Evolutionary conservation across 2,329 filamentous ascomycete genomes (phyloP), one percentile per base, ranked within the genome.

Genomic region (Fulvia fulva): DNA sequence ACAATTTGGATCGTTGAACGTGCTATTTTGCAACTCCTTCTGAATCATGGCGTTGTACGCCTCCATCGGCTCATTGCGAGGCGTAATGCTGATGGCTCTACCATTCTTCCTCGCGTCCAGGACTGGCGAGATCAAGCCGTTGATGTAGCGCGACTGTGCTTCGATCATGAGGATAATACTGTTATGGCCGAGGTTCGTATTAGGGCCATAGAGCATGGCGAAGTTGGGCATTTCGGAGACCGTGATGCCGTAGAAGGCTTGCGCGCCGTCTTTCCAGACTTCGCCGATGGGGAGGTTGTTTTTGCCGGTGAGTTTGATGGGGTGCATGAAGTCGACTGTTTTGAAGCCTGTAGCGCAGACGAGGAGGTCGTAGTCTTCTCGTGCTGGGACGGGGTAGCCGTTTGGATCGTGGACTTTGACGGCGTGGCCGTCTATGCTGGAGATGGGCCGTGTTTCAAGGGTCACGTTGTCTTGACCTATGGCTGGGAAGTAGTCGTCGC

Each of bases 91-190:
- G 2, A 85, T 68, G 0, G 69, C 68, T n/a, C 71, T 59, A 8
- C 78, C 76, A 1, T 70, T 59, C 16, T 67, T 62, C 12, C 76
- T 71, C 0, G 81, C 80, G 7, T 73, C 69, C 1, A 83, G 73
- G 1, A 86, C 76, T 6, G 78, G 74, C 0, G 67, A 65, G 49
- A 85, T 77, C 34, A 85, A 63, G 0, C 73, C 73, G 58, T 78
- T 81, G 57, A 85, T 76, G 65, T 84, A 85, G 2, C 78, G 75
- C 2, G 74, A 76, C 63, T 85, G 82, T 1, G 81, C 77, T 65
- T 85, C 83, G 60, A 85, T 83, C 82, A 84, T 85, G n/a, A 84
- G 73, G 62, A 85, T 81, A 63, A 85, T 84, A 55, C 75, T 78
- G 60, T 82, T 83, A 52, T 71, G 68, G 11, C 69, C 82, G 0